phyloP scores from a whole-genome alignment of 1,139 yeast genomes.

The Yamadazyma taylorii region DNA sequence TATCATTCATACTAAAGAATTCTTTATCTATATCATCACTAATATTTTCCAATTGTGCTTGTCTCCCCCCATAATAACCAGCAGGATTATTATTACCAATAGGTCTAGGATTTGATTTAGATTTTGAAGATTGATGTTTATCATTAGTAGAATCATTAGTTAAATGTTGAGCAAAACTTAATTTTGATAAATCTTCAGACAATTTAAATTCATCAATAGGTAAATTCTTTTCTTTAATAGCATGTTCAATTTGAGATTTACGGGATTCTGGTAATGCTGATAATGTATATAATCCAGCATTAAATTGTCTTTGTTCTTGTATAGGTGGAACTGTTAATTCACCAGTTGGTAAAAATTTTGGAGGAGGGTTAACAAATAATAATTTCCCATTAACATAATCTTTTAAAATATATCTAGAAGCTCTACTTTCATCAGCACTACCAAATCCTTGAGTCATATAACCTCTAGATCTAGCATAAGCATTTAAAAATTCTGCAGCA shows the following conservation, averaged over 20 bases:
- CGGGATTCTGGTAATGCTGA: conserved; percentile 69
- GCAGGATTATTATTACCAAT: conserved; percentile 26
- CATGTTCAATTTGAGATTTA: conserved; percentile 64
- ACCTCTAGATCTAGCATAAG: conserved; percentile 96
- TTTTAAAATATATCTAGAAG: conserved; percentile 87
- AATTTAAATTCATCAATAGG: conserved; percentile 57
- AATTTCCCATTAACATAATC: conserved; percentile 94
- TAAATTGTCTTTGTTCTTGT: conserved; percentile 62
- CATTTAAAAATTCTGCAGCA: conserved; percentile 82
- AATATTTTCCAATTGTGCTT: conserved; percentile 74
- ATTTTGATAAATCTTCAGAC: conserved; percentile 63
- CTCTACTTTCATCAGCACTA: conserved; percentile 94
- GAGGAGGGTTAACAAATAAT: conserved; percentile 86
- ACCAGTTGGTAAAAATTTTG: conserved; percentile 43
- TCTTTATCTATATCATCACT: conserved; percentile 82
- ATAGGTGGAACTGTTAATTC: conserved; percentile 37
- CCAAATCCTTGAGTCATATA: conserved; percentile 97
- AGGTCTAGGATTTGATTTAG: not conserved
- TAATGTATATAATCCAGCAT: conserved; percentile 68
- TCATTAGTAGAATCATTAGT: conserved; percentile 31
- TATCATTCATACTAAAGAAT: conserved; percentile 68
- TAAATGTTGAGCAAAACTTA: conserved; percentile 80
- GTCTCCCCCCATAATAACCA: conserved; percentile 71
- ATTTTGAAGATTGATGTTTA: conserved; percentile 23
- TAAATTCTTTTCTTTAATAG: conserved; percentile 57